Percentiles rank a stretch among this genome's conserved stretches.
Evolutionary conservation across 2,329 filamentous ascomycete species (phyloP).

Genomic region (Boeremia lycopersici): DNA sequence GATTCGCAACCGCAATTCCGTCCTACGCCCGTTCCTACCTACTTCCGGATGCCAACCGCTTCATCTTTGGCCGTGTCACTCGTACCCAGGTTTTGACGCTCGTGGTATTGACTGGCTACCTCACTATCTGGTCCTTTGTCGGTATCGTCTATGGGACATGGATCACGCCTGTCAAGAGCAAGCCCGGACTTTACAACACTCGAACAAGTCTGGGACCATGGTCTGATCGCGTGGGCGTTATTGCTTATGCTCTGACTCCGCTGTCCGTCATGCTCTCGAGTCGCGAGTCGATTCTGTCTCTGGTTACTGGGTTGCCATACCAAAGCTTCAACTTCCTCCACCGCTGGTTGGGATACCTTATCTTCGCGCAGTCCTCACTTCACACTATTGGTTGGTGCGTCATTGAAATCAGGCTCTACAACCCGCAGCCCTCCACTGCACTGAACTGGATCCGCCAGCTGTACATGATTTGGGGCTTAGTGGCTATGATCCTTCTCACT

Average conservation of each 20-base stretch:
- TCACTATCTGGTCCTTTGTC: constrained; percentile 68
- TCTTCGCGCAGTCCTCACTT: constrained; percentile 69
- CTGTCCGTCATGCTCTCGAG: constrained; percentile 70
- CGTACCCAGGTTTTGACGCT: constrained; percentile 71
- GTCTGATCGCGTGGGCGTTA: constrained; percentile 70
- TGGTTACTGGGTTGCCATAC: constrained; percentile 75
- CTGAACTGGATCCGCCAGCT: constrained; percentile 63
- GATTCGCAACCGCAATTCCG: constrained; percentile 45
- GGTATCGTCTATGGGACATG: constrained; percentile 72
- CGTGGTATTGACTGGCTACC: constrained; percentile 63
- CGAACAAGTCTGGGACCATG: constrained; percentile 70
- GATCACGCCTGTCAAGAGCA: constrained; percentile 69
- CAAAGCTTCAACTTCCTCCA: constrained; percentile 62
- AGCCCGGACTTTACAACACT: constrained; percentile 64
- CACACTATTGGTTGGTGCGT: constrained; percentile 76
- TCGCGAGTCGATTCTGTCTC: constrained; percentile 71
- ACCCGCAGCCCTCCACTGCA: constrained; percentile 69
- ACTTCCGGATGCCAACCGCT: constrained; percentile 63
- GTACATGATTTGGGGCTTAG: constrained; percentile 76
- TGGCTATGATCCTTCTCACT: constrained; percentile 69
- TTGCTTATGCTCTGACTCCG: constrained; percentile 77
- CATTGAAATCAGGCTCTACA: constrained; percentile 69
- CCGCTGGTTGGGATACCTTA: constrained; percentile 74
- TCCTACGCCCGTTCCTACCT: constrained; percentile 59
- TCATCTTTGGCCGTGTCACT: constrained; percentile 70